A percentile compares a stretch with the other conserved stretches of the same genome.
These are phyloP conservation scores for Sclerotinia borealis DNA, from an alignment of 2,329 filamentous ascomycete species.

Conservation along the genomic window DNA sequence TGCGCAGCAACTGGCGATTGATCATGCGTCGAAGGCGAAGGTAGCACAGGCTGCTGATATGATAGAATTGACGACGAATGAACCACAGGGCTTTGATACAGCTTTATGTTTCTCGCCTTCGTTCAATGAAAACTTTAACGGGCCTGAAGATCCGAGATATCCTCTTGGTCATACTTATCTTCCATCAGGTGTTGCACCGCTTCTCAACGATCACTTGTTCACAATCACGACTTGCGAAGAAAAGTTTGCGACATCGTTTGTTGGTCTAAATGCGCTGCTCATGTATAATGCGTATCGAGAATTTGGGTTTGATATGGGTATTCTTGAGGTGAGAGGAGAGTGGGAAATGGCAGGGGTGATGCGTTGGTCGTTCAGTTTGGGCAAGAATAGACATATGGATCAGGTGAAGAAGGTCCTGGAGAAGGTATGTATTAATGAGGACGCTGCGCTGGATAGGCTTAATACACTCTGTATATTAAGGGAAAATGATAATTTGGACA, in stretches of 20 bases:
- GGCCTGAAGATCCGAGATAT: not conserved
- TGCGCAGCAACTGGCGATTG: not conserved
- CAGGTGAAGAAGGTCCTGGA: not conserved
- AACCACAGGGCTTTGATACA: not conserved
- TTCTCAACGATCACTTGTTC: not conserved
- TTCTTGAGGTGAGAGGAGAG: not conserved
- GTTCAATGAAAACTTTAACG: not conserved
- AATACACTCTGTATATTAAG: not conserved
- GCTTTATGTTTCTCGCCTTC: not conserved
- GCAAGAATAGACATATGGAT: not conserved
- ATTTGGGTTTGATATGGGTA: not conserved
- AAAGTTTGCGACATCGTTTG: not conserved
- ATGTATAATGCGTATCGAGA: constrained; percentile 1
- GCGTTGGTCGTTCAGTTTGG: not conserved
- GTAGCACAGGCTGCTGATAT: no score
- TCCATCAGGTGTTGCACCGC: not conserved
- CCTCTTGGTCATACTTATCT: constrained; percentile 5
- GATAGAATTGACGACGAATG: no score
- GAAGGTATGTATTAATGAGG: not conserved
- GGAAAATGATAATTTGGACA: not conserved
- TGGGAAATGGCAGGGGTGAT: not conserved
- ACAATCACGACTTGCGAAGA: not conserved
- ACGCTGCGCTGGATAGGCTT: not conserved
- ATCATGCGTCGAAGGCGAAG: not conserved
- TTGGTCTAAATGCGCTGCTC: not conserved